These are phyloP conservation scores for Raffaelea arxii DNA, from an alignment of 2,329 filamentous ascomycete genomes.

Conservation along the genomic window DNA sequence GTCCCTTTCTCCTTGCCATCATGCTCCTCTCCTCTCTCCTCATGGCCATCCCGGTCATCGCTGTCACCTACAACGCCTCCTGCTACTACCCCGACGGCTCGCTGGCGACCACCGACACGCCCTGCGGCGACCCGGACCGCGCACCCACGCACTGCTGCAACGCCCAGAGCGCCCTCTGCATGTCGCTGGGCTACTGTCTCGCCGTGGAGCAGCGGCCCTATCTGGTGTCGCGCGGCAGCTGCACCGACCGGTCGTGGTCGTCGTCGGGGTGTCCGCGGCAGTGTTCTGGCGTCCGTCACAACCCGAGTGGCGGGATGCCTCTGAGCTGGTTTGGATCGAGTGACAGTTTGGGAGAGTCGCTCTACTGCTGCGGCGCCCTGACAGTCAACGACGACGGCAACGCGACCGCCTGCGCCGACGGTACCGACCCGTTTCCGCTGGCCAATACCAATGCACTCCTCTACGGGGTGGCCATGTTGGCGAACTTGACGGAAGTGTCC, in stretches of 20 bases:
- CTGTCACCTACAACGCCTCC: constrained; percentile 1
- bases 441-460: constrained; percentile 4
- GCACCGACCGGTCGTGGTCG: constrained; percentile 10
- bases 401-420: constrained; percentile 5
- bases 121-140: background rate
- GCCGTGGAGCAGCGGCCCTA: constrained; percentile 6
- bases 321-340: constrained; percentile 5
- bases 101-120: background rate
- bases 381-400: constrained; percentile 2
- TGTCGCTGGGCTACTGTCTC: constrained; percentile 10
- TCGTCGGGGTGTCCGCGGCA: constrained; percentile 8
- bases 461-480: constrained; percentile 6
- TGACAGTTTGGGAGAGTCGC: background rate
- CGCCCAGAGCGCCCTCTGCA: constrained; percentile 3
- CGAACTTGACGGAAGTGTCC: constrained; percentile 6
- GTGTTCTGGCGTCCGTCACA: constrained; percentile 1
- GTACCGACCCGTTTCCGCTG: constrained; percentile 5
- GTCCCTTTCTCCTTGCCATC: too few relatives aligned
- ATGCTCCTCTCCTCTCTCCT: too few relatives aligned
- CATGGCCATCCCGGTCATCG: too few relatives aligned
- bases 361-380: constrained; percentile 9
- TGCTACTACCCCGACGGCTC: constrained; percentile 11
- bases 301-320: constrained; percentile 2
- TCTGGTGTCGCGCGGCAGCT: constrained; percentile 9
- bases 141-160: constrained; percentile 10